These are phyloP conservation scores for Argentina anserina DNA, from an alignment of 306 rosid genomes.

Conservation along the genomic window DNA sequence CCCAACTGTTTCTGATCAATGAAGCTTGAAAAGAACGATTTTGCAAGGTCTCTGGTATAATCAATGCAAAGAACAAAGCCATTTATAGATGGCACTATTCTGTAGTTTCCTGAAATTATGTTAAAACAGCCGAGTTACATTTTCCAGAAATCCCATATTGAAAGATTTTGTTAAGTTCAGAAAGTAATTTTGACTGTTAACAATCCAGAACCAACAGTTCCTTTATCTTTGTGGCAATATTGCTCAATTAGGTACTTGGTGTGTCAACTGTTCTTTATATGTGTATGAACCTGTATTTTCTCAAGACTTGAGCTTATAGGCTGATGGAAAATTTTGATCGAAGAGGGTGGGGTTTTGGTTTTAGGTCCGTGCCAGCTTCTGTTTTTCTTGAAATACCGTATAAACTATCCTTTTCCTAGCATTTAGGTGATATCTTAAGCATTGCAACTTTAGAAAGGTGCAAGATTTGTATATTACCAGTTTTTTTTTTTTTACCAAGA, in stretches of 20 bases:
- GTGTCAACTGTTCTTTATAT: neutral
- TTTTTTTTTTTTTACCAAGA: neutral
- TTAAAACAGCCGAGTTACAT: neutral
- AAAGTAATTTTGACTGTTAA: neutral
- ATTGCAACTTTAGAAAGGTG: neutral
- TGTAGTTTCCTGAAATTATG: neutral
- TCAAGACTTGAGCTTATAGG: neutral
- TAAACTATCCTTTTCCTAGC: neutral
- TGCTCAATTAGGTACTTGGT: neutral
- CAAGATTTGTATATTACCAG: neutral
- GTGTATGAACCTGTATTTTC: neutral
- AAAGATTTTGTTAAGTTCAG: neutral
- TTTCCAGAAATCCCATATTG: neutral
- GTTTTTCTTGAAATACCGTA: neutral
- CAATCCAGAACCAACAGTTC: neutral
- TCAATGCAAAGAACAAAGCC: neutral
- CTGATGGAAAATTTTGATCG: neutral
- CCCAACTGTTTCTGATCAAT: neutral
- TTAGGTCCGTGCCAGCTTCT: conserved; percentile 1
- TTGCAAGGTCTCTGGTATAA: too few relatives aligned
- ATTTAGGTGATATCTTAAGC: neutral
- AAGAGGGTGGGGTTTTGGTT: neutral
- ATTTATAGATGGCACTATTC: neutral
- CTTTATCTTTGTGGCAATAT: neutral
- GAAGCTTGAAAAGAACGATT: too few relatives aligned